Evolutionary conservation across 23 red algal species (phyloP).

Genomic region (Agarophyton chilense): DNA sequence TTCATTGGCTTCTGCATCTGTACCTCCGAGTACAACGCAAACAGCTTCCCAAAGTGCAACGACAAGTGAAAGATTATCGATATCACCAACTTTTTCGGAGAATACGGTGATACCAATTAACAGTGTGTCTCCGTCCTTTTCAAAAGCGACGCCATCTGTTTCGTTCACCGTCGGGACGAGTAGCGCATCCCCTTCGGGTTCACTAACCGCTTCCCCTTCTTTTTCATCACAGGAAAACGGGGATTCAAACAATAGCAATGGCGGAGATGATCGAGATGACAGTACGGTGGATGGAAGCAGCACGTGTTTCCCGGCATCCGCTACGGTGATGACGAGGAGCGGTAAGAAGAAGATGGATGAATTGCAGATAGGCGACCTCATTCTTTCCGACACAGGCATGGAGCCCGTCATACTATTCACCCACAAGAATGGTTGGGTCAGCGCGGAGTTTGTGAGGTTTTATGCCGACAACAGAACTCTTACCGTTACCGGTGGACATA

Average conservation of each 20-base stretch:
- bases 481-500: conserved; percentile 46
- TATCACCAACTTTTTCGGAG: neutral
- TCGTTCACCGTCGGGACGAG: neutral
- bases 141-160: neutral
- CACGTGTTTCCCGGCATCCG: conserved; percentile 71
- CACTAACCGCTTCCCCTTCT: conserved; percentile 12
- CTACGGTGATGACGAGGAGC: neutral
- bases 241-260: neutral
- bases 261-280: neutral
- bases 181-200: neutral
- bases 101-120: neutral
- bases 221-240: neutral
- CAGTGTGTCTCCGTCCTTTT: neutral
- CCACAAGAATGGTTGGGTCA: neutral
- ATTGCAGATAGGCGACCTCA: conserved; percentile 47
- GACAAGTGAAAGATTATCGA: neutral
- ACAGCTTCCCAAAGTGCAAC: neutral
- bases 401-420: conserved; percentile 53
- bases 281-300: conserved; percentile 15
- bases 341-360: conserved; percentile 36
- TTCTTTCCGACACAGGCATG: conserved; percentile 32
- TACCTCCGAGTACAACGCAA: neutral
- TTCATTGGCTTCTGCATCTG: neutral
- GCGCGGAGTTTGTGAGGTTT: conserved; percentile 44
- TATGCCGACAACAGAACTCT: conserved; percentile 13